Evolutionary conservation across 2,329 filamentous ascomycete genomes (phyloP).

Genomic region (Alternaria hordeiaustralica): DNA sequence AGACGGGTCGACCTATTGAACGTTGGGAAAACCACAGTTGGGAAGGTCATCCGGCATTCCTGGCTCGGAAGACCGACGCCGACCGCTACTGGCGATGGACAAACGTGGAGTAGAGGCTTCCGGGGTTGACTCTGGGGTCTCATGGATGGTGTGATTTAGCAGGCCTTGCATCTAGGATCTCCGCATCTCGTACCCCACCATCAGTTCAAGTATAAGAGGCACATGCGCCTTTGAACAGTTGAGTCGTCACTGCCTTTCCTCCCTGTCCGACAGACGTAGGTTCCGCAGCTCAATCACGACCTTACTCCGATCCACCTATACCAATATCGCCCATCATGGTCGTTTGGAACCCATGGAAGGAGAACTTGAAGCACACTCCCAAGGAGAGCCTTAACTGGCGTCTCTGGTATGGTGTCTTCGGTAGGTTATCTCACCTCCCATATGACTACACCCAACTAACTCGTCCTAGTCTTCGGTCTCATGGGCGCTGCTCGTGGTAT

Average conservation of each 20-base stretch:
- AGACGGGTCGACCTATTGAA: background rate
- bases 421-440: conserved; percentile 24
- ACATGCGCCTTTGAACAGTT: background rate
- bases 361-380: conserved; percentile 68
- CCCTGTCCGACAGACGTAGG: background rate
- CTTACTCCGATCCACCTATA: background rate
- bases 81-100: background rate
- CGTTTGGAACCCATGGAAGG: conserved; percentile 44
- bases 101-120: conserved; percentile 3
- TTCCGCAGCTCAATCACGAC: conserved; percentile 1
- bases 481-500: conserved; percentile 78
- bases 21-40: background rate
- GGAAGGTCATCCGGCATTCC: conserved; percentile 5
- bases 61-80: background rate
- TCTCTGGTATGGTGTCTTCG: conserved; percentile 75
- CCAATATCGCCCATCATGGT: conserved; percentile 28
- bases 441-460: conserved; percentile 10
- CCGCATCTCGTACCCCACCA: conserved; percentile 9
- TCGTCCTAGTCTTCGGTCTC: conserved; percentile 63
- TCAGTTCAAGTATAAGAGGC: conserved; percentile 7
- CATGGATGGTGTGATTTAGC: background rate
- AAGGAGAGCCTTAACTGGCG: conserved; percentile 77
- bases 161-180: background rate
- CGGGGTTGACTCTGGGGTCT: conserved; percentile 6
- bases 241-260: conserved; percentile 3